phyloP scores from a whole-genome alignment of 805 yeast genomes.

The Cyberlindnera nakhonratchasimensis region DNA sequence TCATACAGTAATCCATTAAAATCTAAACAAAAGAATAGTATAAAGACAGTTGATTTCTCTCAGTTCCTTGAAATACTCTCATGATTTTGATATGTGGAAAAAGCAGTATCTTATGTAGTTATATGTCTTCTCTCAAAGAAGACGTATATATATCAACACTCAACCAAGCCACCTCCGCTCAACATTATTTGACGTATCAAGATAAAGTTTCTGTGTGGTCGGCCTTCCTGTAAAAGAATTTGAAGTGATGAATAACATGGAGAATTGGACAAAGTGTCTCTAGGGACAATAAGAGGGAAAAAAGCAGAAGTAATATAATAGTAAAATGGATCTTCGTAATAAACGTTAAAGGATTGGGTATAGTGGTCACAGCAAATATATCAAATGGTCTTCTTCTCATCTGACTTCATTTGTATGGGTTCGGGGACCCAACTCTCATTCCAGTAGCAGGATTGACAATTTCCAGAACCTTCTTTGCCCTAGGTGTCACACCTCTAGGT shows the following conservation, averaged over 20 bases:
- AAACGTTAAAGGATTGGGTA: constrained; percentile 1
- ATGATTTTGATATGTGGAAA: no score
- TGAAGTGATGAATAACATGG: background rate
- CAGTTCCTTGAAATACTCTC: no score
- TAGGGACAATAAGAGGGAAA: background rate
- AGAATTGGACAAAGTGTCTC: background rate
- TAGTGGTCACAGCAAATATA: background rate
- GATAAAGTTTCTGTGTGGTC: no score
- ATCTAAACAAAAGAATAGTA: no score
- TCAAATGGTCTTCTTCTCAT: background rate
- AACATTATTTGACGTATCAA: no score
- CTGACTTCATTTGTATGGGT: constrained; percentile 25
- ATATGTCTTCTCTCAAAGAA: no score
- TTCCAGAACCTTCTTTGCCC: constrained; percentile 57
- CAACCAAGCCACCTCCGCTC: no score
- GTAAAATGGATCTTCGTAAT: background rate
- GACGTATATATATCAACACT: no score
- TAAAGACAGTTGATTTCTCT: no score
- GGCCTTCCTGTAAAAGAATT: no score
- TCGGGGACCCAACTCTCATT: constrained; percentile 52
- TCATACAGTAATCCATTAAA: no score
- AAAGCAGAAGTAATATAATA: background rate
- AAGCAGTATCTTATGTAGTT: no score
- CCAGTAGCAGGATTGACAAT: constrained; percentile 63
- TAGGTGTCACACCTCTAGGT: constrained; percentile 50